phyloP scores from a whole-genome alignment of 768 basidiomycete genomes.

The Tricholoma sp. region DNA sequence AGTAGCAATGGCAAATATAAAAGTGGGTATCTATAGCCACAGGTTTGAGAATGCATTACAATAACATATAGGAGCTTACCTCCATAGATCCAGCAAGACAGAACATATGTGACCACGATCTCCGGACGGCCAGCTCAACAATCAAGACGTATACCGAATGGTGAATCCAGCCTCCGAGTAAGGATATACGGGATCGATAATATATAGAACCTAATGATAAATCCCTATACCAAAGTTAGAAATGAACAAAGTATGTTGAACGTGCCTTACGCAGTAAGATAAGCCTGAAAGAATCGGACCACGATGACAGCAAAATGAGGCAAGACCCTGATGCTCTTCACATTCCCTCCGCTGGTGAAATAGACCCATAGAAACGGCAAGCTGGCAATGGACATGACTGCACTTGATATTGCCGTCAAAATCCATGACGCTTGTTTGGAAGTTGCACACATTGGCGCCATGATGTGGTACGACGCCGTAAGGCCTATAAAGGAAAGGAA shows the following conservation, averaged over 20 bases:
- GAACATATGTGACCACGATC: neutral
- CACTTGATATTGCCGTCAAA: constrained; percentile 26
- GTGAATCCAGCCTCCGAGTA: constrained; percentile 51
- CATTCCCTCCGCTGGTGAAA: constrained; percentile 5
- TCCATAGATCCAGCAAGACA: neutral
- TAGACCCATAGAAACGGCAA: constrained; percentile 14
- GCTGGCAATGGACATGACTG: constrained; percentile 7
- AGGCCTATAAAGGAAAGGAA: constrained; percentile 16
- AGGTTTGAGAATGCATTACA: neutral
- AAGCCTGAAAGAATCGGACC: constrained; percentile 14
- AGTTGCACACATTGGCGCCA: constrained; percentile 25
- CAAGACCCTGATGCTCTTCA: constrained; percentile 3
- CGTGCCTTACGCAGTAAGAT: constrained; percentile 8
- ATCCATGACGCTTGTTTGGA: constrained; percentile 44
- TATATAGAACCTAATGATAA: constrained; percentile 24
- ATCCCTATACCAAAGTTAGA: constrained; percentile 43
- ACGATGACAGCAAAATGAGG: constrained; percentile 4
- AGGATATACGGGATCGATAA: constrained; percentile 27
- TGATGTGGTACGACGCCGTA: constrained; percentile 21
- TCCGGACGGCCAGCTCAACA: constrained; percentile 2
- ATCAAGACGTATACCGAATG: constrained; percentile 28
- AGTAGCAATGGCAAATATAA: constrained; percentile 42
- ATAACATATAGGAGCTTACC: constrained; percentile 28
- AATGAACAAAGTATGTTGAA: neutral
- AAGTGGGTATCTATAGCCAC: constrained; percentile 41